Evolutionary conservation across 345 rosid species (phyloP), one percentile per base, ranked within the genome.

Genomic region (Eucalyptus cloeziana): DNA sequence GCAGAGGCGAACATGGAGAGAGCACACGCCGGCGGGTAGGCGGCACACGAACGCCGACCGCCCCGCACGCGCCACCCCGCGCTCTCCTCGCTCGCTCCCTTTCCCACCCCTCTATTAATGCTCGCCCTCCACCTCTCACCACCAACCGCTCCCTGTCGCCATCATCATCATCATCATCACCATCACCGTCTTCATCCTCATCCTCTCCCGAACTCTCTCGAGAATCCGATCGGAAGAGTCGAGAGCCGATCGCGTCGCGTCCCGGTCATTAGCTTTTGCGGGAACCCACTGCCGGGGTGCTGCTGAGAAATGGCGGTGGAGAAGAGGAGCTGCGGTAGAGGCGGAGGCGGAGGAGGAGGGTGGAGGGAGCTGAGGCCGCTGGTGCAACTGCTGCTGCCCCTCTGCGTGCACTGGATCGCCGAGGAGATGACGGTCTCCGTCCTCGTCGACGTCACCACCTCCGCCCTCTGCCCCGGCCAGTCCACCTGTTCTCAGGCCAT

Each of bases 341-440:
- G 89, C 7, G 94, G 92, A 21, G 45, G 24, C 3, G 17, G 90
- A 88, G 92, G 93, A 40, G 69, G 90, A 14, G 94, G 92, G 64
- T 86, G 92, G 16, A 69, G 80, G 89, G 93, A 92, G 85, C 87
- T 94, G 81, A 91, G 92, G 90, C 95, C 94, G 54, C 89, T 94
- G 86, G 87, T 90, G 52, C 94, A 93, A 51, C 86, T 94, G 88
- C 88, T 94, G 89, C 47, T 94, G 58, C 95, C 96, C 21, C 91
- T 94, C 13, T 92, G 91, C 92, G 81, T 93, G 37, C 95, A 94
- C 87, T 94, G 96, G 96, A 86, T 90, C 44, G 96, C 94, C 1
- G 95, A 94, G 92, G 93, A 91, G 90, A 94, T 94, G 96, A 94
- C 96, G 19, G 96, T 94, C 87, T 94, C 96, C 54, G 94, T 94